Evolutionary conservation across 129 eudicot genomes (phyloP).

Genomic region (Calendula officinalis): DNA sequence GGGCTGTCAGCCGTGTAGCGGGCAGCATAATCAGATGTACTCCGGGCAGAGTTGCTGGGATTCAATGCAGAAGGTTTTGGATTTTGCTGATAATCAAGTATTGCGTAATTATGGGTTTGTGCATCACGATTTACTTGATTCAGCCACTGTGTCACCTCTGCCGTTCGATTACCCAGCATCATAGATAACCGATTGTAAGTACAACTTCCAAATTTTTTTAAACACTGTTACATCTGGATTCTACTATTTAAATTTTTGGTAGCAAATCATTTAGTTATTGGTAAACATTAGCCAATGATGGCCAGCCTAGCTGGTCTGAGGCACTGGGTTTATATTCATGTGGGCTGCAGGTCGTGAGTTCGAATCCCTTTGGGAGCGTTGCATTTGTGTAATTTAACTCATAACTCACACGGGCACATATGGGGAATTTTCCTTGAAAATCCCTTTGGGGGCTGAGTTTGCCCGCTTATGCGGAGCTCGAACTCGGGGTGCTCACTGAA

Average conservation of each 20-base stretch:
- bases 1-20: slow-evolving; percentile 92
- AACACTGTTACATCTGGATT: background rate
- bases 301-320: no score
- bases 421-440: no score
- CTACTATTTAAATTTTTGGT: background rate
- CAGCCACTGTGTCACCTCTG: slow-evolving; percentile 46
- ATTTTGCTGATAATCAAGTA: slow-evolving; percentile 88
- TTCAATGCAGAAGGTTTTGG: slow-evolving; percentile 64
- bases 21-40: slow-evolving; percentile 68
- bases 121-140: slow-evolving; percentile 54
- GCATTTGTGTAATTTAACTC: no score
- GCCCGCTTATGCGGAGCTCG: no score
- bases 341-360: no score
- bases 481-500: no score
- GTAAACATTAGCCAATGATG: no score
- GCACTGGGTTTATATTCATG: no score
- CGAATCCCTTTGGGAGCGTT: no score
- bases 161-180: slow-evolving; percentile 62
- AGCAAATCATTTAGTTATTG: background rate
- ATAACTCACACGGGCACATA: no score
- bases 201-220: background rate
- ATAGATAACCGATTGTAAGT: slow-evolving; percentile 11
- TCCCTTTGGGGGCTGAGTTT: no score
- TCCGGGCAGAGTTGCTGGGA: slow-evolving; percentile 52
- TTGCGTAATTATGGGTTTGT: slow-evolving; percentile 70